phyloP scores from a whole-genome alignment of 1,284 basidiomycete species.

The Apiotrichum siamense region DNA sequence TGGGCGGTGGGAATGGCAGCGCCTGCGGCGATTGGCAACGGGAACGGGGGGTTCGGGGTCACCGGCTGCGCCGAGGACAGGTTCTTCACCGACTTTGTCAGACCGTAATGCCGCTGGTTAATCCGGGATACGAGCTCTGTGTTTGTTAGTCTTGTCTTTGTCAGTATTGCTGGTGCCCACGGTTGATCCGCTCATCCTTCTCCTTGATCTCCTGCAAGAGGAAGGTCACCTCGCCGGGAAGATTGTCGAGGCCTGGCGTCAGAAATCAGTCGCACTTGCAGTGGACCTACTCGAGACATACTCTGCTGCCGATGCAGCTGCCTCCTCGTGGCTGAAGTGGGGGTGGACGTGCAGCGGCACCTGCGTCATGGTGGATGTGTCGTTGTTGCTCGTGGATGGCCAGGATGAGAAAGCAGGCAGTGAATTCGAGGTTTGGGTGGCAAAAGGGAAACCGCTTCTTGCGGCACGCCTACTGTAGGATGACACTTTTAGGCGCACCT shows the following conservation, averaged over 20 bases:
- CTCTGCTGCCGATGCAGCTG: slow-evolving; percentile 62
- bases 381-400: neutral
- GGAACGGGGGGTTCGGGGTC: slow-evolving; percentile 20
- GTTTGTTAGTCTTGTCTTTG: neutral
- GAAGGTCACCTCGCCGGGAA: slow-evolving; percentile 65
- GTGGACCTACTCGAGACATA: slow-evolving; percentile 59
- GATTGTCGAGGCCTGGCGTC: slow-evolving; percentile 62
- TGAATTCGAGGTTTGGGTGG: slow-evolving; percentile 5
- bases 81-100: slow-evolving; percentile 32
- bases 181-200: slow-evolving; percentile 45
- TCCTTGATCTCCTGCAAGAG: slow-evolving; percentile 63
- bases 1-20: slow-evolving; percentile 32
- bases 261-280: neutral
- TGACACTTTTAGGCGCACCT: neutral
- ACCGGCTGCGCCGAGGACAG: slow-evolving; percentile 10
- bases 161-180: slow-evolving; percentile 18
- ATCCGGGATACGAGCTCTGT: slow-evolving; percentile 36
- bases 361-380: slow-evolving; percentile 3
- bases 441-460: neutral
- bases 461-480: neutral
- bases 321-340: slow-evolving; percentile 56
- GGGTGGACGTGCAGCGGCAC: slow-evolving; percentile 29
- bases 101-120: slow-evolving; percentile 34
- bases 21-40: slow-evolving; percentile 27
- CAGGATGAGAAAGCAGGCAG: neutral